Percentiles rank a stretch among this genome's conserved stretches.
Evolutionary conservation across 83 land plant genomes (phyloP).

Genomic region (Thuja plicata): DNA sequence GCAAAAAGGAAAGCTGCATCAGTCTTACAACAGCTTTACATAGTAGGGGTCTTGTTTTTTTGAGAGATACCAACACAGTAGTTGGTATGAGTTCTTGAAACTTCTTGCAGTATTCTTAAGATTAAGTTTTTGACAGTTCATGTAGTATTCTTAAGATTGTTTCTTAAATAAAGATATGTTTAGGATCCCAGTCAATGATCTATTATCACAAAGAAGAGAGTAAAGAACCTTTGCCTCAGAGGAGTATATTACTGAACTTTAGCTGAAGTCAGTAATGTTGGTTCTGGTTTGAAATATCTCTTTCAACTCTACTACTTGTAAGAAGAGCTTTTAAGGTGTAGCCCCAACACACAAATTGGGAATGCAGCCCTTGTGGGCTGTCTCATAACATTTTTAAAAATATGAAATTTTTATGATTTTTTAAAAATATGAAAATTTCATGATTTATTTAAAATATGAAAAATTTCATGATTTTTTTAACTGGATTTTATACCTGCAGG

Average conservation of each 20-base stretch:
- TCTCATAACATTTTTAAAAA: not conserved
- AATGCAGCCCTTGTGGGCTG: not conserved
- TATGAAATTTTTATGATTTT: not conserved
- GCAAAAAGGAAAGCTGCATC: not conserved
- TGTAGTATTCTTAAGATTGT: no score
- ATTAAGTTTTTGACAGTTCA: no score
- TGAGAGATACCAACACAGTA: no score
- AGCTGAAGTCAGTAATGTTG: not conserved
- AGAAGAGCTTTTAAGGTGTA: no score
- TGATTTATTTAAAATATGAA: not conserved
- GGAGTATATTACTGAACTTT: not conserved
- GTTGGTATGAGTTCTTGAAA: no score
- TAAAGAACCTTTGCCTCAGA: not conserved
- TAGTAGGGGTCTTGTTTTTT: not conserved
- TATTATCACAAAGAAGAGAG: no score
- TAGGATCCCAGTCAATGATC: no score
- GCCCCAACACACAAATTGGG: not conserved
- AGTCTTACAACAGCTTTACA: not conserved
- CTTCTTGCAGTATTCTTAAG: no score
- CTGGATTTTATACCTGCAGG: constrained; percentile 23
- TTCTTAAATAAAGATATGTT: no score
- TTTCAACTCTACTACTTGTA: no score
- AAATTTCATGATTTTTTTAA: not conserved
- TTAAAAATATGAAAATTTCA: not conserved
- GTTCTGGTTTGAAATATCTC: no score